Evolutionary conservation across 2,329 filamentous ascomycete genomes (phyloP), one percentile per base, ranked within the genome.

Genomic region (Sclerotinia trifoliorum): DNA sequence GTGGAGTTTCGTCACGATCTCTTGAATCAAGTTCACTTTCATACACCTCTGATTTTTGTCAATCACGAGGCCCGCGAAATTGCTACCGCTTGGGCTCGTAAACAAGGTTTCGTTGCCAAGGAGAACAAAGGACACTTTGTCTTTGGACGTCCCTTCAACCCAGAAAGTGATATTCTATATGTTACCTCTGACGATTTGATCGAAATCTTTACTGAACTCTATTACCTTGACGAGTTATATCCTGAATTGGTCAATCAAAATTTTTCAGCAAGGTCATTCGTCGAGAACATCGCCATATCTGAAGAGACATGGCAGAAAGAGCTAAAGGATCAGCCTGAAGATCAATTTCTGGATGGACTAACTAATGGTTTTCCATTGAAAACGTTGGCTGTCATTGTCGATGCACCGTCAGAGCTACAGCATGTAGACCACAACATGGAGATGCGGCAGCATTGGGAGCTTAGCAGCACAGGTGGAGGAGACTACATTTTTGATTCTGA

Each of bases 171-270:
- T n/a, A 10, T 61, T 15, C 13, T 32, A 17, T 32, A 48, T 17
- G 21, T 61, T 32, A 17, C 3, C 19, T 15, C n/a, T 29, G 1
- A 7, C 39, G 7, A 5, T 21, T 10, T 13, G 3, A 15, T 5
- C n/a, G 4, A 26, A 0, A 10, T 29, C 21, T 44, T 1, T 1
- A 10, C 1, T 5, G 6, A 24, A 44, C 7, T 5, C n/a, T 26
- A 1, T 6, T 11, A 7, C 17, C 3, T 44, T 44, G 5, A 3
- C 19, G 15, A 55, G 5, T 4, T 4, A 51, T 5, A 51, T 51
- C 7, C 19, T 55, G 29, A 35, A 19, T 55, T 55, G 29, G 11
- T n/a, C 8, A 7, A 21, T 10, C 19, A n/a, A n/a, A 10, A 8
- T 39, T 56, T 17, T 13, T 35, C 3, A 39, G 11, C 13, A n/a